Evolutionary conservation across 2,329 filamentous ascomycete species (phyloP), one percentile per base, ranked within the genome.

Genomic region (Neofusicoccum sp.): DNA sequence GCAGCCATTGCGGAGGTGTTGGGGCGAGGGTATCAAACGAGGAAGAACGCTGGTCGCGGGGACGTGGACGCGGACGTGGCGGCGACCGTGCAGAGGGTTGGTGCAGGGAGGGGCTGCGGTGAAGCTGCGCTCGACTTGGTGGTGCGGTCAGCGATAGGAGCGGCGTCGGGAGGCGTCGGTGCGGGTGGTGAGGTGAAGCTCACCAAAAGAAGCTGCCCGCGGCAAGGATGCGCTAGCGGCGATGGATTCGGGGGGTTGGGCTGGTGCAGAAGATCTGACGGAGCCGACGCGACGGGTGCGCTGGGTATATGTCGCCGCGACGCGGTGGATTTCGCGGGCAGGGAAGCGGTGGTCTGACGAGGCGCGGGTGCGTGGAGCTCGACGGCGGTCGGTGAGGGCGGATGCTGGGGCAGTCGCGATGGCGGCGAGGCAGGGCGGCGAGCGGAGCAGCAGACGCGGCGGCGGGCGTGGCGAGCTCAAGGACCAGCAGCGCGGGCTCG

Each of bases 1-100:
- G 90, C 89, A 84, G 93, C 93, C 82, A 85, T 89, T 57, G 49
- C 30, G 60, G 24, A 49, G 26, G 53, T 48, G 41, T 34, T 57
- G n/a, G 30, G 33, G 26, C 14, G 36, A 16, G 36, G 31, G 20
- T 61, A 61, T 60, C 47, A 54, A 33, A 33, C 45, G 47, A 33
- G n/a, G 31, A 28, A 36, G 40, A 54, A 30, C 33, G 45, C n/a
- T 43, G 45, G 4, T 60, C 45, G 58, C 45, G 58, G 30, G 36
- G 45, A 14, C 20, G 47, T 16, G 26, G 51, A 41, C 41, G 36
- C 57, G 57, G 44, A 49, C 28, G 26, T 24, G 36, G 57, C 34
- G 53, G 36, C 28, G 45, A 49, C 26, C 11, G 40, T 45, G n/a
- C 16, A 30, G 47, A 51, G 47, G 45, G 43, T 38, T 31, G 47